Evolutionary conservation across 208 protist genomes (phyloP).

Genomic region (Wallacemonas collosoma): DNA sequence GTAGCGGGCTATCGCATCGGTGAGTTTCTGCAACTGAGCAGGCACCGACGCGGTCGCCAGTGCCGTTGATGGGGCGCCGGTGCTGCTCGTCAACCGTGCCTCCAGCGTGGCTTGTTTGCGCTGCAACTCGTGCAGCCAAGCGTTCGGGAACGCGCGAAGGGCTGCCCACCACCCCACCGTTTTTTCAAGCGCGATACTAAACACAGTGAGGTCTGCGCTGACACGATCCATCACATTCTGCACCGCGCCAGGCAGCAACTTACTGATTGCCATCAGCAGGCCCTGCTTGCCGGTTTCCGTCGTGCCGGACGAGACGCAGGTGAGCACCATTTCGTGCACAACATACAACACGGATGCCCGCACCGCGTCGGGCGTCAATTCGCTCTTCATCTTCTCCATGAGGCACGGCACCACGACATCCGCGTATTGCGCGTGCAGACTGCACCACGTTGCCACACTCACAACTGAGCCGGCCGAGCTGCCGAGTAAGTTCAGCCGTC

Average conservation of each 20-base stretch:
- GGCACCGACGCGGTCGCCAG: slow-evolving; percentile 19
- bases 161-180: slow-evolving; percentile 74
- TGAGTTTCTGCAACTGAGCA: slow-evolving; percentile 44
- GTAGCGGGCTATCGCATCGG: slow-evolving; percentile 62
- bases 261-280: slow-evolving; percentile 61
- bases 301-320: slow-evolving; percentile 61
- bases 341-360: slow-evolving; percentile 80
- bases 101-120: slow-evolving; percentile 30
- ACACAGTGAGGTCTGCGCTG: slow-evolving; percentile 32
- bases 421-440: slow-evolving; percentile 73
- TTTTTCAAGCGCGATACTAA: slow-evolving; percentile 50
- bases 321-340: slow-evolving; percentile 85
- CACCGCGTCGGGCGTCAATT: slow-evolving; percentile 38
- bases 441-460: slow-evolving; percentile 85
- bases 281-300: slow-evolving; percentile 59
- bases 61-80: slow-evolving; percentile 16
- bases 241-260: slow-evolving; percentile 50
- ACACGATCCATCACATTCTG: slow-evolving; percentile 24
- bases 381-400: slow-evolving; percentile 53
- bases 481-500: slow-evolving; percentile 72
- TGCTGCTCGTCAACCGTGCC: slow-evolving; percentile 21
- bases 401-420: slow-evolving; percentile 68
- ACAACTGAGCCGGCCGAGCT: slow-evolving; percentile 78
- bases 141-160: slow-evolving; percentile 75
- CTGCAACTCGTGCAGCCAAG: slow-evolving; percentile 72